Evolutionary conservation across 169 alveolate species (phyloP), one percentile per base, ranked within the genome.

Genomic region (Eimeria praecox): DNA sequence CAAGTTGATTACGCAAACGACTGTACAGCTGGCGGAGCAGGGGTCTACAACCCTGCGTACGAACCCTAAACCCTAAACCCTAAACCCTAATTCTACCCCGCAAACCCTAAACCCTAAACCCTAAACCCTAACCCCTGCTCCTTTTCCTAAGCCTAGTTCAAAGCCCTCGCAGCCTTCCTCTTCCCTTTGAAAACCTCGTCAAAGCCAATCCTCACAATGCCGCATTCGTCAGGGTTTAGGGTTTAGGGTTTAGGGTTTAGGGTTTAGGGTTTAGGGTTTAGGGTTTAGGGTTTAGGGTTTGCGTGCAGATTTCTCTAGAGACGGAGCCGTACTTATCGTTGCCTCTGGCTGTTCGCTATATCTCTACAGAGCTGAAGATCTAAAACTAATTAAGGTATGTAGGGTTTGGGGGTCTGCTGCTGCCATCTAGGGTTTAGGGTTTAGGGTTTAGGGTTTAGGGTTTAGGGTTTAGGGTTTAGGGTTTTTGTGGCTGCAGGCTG

Each of bases 1-100:
- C 38, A 78, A 78, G 89, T 10, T 22, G 35, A 42, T 78, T 56
- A 9, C 54, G 18, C 40, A 78, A 64, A 78, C 59, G 3, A 9
- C 59, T 18, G 59, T 78, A 40, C 89, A 35, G n/a, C 14, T 78
- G 89, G 59, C 22, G 35, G 24, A 52, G 5, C 40, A 33, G 38
- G 59, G 89, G 30, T 18, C 27, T 40, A 78, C 89, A 16, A 78
- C 66, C 6, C 64, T 78, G 35, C 89, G 89, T 78, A 78, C 18
- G 77, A 64, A 64, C 75, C 75, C 75, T 64, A 64, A 64, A 64
- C 75, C 75, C 75, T 64, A 64, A 64, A 64, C 75, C 75, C 75
- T 64, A 64, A 64, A 3, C 75, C 75, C 75, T 64, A 64, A 49
- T 49, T 49, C 5, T 5, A 49, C 20, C 56, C 56, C 56, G 56